Conservation (phyloP, 305 asterid genomes). For the Fraxinus greggii region DNA sequence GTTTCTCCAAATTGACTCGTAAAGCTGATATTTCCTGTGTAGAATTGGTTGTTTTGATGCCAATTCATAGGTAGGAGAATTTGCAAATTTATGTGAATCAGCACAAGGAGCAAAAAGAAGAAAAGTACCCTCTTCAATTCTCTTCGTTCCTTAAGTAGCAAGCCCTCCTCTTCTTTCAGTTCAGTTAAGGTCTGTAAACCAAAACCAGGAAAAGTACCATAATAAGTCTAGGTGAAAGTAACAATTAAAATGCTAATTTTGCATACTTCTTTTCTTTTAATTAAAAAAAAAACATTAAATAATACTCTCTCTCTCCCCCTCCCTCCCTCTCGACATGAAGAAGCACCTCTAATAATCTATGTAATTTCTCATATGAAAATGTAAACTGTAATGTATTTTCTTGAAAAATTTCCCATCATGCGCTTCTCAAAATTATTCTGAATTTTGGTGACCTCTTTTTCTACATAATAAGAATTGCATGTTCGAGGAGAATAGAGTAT, state of each 20-base stretch:
- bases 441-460: neutral
- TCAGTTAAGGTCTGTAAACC: conserved; percentile 61
- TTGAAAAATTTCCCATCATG: neutral
- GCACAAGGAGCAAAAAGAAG: neutral
- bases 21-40: conserved; percentile 57
- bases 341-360: neutral
- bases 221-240: neutral
- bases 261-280: neutral
- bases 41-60: neutral
- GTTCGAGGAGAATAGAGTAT: neutral
- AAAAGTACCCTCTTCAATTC: conserved; percentile 63
- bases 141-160: conserved; percentile 62
- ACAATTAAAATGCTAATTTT: neutral
- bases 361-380: neutral
- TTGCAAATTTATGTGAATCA: neutral
- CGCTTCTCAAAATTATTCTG: neutral
- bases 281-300: neutral
- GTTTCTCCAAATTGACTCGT: conserved; percentile 51
- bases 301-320: neutral
- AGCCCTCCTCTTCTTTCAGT: conserved; percentile 63
- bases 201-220: neutral
- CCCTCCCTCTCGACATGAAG: neutral
- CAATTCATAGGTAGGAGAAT: neutral
- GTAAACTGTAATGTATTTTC: neutral
- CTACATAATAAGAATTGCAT: neutral